Conservation (phyloP, 306 rosid genomes). For the Argentina anserina region DNA sequence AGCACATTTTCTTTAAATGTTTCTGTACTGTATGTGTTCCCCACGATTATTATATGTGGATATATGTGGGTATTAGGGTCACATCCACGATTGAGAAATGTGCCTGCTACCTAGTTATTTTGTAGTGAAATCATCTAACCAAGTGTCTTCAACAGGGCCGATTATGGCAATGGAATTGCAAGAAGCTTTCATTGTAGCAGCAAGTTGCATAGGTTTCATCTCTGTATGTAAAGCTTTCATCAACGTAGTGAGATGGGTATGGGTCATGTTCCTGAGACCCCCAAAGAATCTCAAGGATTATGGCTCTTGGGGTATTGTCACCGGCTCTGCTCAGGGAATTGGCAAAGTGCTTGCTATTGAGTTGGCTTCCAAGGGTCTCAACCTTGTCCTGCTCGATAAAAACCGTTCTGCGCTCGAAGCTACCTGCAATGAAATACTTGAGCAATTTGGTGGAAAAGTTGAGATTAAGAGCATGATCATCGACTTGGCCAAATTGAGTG, state of each 20-base stretch:
- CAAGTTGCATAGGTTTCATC: slow-evolving; percentile 39
- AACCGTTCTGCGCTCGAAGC: slow-evolving; percentile 33
- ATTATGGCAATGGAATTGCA: slow-evolving; percentile 6
- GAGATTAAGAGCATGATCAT: slow-evolving; percentile 19
- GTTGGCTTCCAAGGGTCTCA: slow-evolving; percentile 52
- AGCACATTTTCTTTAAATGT: too few species aligned
- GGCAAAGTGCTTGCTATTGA: slow-evolving; percentile 63
- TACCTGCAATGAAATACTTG: slow-evolving; percentile 26
- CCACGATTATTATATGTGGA: too few species aligned
- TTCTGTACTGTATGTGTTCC: too few species aligned
- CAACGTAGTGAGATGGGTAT: slow-evolving; percentile 45
- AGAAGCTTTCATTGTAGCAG: not conserved
- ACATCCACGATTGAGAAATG: too few species aligned
- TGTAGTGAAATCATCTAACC: not conserved
- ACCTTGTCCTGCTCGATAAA: slow-evolving; percentile 31
- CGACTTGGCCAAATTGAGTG: slow-evolving; percentile 35
- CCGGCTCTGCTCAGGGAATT: slow-evolving; percentile 75
- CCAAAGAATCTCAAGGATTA: slow-evolving; percentile 58
- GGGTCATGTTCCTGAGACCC: slow-evolving; percentile 58
- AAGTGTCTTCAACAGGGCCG: not conserved
- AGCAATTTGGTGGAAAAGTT: not conserved
- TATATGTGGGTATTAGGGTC: too few species aligned
- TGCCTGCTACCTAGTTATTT: too few species aligned
- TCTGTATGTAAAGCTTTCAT: slow-evolving; percentile 17
- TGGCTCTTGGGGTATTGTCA: slow-evolving; percentile 71